phyloP scores from a whole-genome alignment of 176 grass and related monocot genomes.

The Urochloa ruziziensis region DNA sequence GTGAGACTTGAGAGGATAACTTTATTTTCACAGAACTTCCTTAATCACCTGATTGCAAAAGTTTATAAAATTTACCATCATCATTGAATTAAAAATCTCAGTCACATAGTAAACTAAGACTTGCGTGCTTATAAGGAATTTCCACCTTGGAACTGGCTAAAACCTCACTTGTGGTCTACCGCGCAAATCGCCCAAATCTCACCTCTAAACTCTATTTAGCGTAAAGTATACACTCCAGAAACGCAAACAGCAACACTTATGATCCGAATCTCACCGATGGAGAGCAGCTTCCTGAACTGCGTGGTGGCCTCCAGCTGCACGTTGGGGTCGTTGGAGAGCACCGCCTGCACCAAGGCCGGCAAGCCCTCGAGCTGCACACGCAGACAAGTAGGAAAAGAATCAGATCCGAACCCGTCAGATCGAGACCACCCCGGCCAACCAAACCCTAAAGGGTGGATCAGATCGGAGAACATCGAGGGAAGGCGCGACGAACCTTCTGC shows the following conservation, averaged over 20 bases:
- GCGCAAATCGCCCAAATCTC: background rate
- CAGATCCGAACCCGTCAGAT: conserved; percentile 43
- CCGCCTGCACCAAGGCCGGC: conserved; percentile 71
- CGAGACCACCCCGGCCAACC: background rate
- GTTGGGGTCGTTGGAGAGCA: conserved; percentile 62
- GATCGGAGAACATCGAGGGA: conserved; percentile 9
- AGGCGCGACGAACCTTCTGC: conserved; percentile 48
- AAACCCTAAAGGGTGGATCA: conserved; percentile 16
- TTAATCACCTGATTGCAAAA: background rate
- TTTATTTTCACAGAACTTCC: too few species aligned
- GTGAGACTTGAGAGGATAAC: too few species aligned
- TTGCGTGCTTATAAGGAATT: too few species aligned
- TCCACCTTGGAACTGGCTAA: too few species aligned
- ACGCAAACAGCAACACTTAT: background rate
- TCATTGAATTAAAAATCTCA: background rate
- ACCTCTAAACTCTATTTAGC: background rate
- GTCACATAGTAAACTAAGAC: background rate
- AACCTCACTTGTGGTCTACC: too few species aligned
- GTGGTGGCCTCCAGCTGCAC: conserved; percentile 79
- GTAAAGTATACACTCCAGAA: background rate
- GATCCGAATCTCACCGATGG: conserved; percentile 58
- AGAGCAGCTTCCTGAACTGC: conserved; percentile 86
- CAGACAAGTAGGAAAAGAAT: background rate
- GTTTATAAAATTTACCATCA: background rate
- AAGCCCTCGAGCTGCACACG: conserved; percentile 62